phyloP scores from a whole-genome alignment of 306 rosid genomes.

The Corylus avellana region DNA sequence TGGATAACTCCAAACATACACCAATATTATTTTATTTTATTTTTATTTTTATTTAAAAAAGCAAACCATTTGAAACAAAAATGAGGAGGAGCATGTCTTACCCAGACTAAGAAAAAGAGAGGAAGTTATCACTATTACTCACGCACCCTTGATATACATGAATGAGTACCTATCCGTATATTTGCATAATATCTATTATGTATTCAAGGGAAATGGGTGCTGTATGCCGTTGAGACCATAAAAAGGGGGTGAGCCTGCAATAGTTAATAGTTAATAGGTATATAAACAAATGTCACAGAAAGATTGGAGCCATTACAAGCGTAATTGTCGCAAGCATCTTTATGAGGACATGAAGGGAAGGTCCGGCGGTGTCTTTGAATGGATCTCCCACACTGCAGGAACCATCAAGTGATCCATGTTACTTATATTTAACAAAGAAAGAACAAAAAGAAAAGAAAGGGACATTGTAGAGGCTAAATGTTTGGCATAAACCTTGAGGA shows the following conservation, averaged over 20 bases:
- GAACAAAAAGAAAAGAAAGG: neutral
- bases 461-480: neutral
- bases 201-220: conserved; percentile 45
- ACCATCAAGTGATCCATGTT: neutral
- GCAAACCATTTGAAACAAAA: conserved; percentile 10
- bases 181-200: conserved; percentile 42
- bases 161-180: conserved; percentile 46
- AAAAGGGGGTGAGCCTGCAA: conserved; percentile 6
- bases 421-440: neutral
- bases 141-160: conserved; percentile 52
- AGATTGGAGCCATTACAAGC: conserved; percentile 95
- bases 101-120: too few species aligned
- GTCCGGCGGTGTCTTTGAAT: conserved; percentile 99
- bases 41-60: neutral
- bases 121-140: conserved; percentile 44
- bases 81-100: conserved; percentile 33
- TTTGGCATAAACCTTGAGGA: neutral
- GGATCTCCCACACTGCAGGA: conserved; percentile 91
- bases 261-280: neutral
- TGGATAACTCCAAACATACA: neutral
- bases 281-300: conserved; percentile 70
- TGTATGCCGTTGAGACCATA: conserved; percentile 37
- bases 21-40: neutral
- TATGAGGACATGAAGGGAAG: conserved; percentile 92
- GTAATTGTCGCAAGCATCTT: conserved; percentile 98